Conservation (phyloP, 257 asterid species). For the Nemophila menziesii region DNA sequence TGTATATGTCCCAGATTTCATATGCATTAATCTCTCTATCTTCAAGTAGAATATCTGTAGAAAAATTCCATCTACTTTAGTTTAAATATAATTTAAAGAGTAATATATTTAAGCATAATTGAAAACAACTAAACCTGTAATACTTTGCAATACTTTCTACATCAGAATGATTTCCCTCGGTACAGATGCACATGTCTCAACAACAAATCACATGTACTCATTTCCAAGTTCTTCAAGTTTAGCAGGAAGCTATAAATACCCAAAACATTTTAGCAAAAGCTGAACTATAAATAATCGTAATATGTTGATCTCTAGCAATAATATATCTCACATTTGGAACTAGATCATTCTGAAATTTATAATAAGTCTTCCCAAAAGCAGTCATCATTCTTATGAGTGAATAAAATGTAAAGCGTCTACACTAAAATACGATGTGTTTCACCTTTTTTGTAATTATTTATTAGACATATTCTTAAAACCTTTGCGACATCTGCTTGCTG, state of each 20-base stretch:
- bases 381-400: too few relatives aligned
- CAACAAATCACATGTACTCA: conserved; percentile 80
- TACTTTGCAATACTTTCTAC: conserved; percentile 80
- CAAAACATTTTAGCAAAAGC: not conserved
- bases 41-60: conserved; percentile 70
- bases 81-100: too few relatives aligned
- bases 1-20: conserved; percentile 72
- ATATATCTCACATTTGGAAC: conserved; percentile 80
- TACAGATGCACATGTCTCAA: conserved; percentile 66
- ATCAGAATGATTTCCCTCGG: conserved; percentile 58
- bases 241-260: conserved; percentile 55
- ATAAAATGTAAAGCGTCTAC: too few relatives aligned
- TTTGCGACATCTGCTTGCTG: too few relatives aligned
- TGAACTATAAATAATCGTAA: conserved; percentile 2
- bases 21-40: conserved; percentile 81
- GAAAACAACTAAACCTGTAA: conserved; percentile 46
- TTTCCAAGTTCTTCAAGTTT: conserved; percentile 92
- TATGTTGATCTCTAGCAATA: conserved; percentile 8
- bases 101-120: too few relatives aligned
- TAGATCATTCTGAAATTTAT: conserved; percentile 67
- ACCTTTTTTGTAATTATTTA: too few relatives aligned
- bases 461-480: too few relatives aligned
- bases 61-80: conserved; percentile 1
- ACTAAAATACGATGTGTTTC: too few relatives aligned
- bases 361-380: conserved; percentile 84